A percentile compares a stretch with the other conserved stretches of the same genome.
Conservation (phyloP, 2,329 filamentous ascomycete species). For the Fonsecaea erecta region DNA sequence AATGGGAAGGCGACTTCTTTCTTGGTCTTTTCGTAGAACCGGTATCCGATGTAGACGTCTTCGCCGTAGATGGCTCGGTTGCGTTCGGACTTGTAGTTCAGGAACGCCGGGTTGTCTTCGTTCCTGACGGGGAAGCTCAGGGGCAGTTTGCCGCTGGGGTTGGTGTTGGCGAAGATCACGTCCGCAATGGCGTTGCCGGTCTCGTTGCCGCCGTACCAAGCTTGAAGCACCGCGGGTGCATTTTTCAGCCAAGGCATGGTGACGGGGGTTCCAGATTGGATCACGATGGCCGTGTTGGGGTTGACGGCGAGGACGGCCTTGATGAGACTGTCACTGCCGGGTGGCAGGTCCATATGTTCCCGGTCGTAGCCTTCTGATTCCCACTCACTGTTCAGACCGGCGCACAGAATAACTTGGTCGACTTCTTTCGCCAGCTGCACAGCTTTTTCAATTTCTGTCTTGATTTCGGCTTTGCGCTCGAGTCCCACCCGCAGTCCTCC, state of each 20-base stretch:
- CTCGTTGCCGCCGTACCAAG: constrained; percentile 89
- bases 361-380: constrained; percentile 74
- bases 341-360: constrained; percentile 62
- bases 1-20: constrained; percentile 73
- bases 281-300: constrained; percentile 71
- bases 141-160: constrained; percentile 75
- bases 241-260: constrained; percentile 55
- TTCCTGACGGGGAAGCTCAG: constrained; percentile 71
- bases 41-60: constrained; percentile 79
- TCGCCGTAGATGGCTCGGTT: constrained; percentile 77
- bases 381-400: constrained; percentile 80
- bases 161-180: constrained; percentile 73
- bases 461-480: constrained; percentile 61
- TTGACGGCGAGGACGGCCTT: constrained; percentile 68
- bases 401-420: constrained; percentile 78
- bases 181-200: constrained; percentile 81
- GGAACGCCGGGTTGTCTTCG: constrained; percentile 74
- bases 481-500: constrained; percentile 68
- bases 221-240: constrained; percentile 68
- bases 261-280: constrained; percentile 75
- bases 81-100: constrained; percentile 74
- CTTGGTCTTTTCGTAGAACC: constrained; percentile 75
- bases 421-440: constrained; percentile 69
- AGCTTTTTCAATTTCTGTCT: constrained; percentile 67
- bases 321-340: constrained; percentile 60